Evolutionary conservation across 2,329 filamentous ascomycete genomes (phyloP).

Genomic region (Cladorrhinum sp.): DNA sequence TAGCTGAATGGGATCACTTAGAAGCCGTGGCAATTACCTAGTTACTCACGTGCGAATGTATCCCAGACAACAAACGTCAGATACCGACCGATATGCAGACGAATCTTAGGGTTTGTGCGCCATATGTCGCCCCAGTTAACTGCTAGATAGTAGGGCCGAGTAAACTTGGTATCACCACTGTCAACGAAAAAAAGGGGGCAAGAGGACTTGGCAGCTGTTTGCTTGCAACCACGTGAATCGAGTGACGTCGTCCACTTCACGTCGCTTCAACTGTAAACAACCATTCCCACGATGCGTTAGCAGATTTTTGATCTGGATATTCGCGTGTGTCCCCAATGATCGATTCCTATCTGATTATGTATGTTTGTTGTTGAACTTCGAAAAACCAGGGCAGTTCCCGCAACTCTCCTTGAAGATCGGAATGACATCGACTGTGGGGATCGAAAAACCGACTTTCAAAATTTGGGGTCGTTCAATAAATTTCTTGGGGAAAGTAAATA

Average conservation of each 20-base stretch:
- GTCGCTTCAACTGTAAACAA: neutral
- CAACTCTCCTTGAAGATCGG: neutral
- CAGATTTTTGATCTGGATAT: neutral
- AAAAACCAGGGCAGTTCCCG: neutral
- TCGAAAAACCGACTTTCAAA: neutral
- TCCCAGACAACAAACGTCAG: too few relatives aligned
- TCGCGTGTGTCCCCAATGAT: neutral
- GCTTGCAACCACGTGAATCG: neutral
- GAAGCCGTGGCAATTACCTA: too few relatives aligned
- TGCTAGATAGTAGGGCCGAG: neutral
- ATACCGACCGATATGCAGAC: too few relatives aligned
- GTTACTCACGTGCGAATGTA: too few relatives aligned
- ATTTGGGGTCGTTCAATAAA: neutral
- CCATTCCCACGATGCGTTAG: neutral
- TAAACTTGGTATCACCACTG: neutral
- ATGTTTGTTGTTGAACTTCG: neutral
- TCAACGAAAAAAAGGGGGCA: neutral
- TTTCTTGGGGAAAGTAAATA: neutral
- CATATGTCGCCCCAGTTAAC: neutral
- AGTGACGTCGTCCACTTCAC: neutral
- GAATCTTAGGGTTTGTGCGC: too few relatives aligned
- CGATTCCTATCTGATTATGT: neutral
- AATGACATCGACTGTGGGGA: neutral
- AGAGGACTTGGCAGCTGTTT: too few relatives aligned
- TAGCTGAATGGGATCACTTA: too few relatives aligned